A percentile compares a stretch with the other conserved stretches of the same genome.
These are phyloP conservation scores for Pyrus hybrid DNA, from an alignment of 331 rosid species.

Conservation along the genomic window DNA sequence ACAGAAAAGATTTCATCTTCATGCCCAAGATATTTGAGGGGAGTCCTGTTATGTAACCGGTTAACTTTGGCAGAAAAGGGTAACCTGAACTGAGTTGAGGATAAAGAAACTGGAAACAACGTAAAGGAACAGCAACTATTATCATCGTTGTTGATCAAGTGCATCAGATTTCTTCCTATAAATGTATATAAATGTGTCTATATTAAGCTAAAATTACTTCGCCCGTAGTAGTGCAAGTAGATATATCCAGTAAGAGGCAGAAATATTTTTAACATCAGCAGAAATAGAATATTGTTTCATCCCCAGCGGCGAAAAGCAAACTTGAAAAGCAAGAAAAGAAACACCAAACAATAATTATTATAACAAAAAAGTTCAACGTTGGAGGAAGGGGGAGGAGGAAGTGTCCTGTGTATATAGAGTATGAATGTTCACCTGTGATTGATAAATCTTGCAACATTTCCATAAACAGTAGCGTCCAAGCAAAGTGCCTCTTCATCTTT, in stretches of 20 bases:
- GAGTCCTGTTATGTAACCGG: neutral
- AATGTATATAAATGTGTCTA: neutral
- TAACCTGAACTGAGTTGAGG: neutral
- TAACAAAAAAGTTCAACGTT: neutral
- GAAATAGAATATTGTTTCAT: neutral
- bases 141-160: neutral
- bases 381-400: neutral
- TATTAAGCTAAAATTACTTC: neutral
- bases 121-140: neutral
- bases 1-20: neutral
- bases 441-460: constrained; percentile 67
- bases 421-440: constrained; percentile 50
- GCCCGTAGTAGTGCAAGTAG: neutral
- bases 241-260: neutral
- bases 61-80: neutral
- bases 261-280: neutral
- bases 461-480: constrained; percentile 56
- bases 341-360: neutral
- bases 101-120: neutral
- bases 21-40: neutral
- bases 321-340: neutral
- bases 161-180: neutral
- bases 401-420: neutral
- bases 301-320: neutral
- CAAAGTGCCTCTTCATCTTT: constrained; percentile 53